phyloP scores from a whole-genome alignment of 371 early-diverging fungal species.

The Nosema muscidifuracis region DNA sequence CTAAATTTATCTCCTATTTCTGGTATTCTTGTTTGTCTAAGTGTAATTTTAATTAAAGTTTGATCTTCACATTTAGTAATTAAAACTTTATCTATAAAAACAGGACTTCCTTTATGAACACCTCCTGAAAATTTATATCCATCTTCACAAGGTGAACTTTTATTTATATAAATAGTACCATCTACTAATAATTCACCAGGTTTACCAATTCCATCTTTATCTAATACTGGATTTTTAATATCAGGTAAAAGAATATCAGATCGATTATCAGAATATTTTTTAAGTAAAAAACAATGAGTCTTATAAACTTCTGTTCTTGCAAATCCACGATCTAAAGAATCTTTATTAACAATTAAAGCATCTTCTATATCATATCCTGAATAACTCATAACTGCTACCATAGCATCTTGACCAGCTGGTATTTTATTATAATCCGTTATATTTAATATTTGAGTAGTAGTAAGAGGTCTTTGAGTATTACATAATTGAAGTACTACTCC shows the following conservation, averaged over 20 bases:
- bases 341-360: constrained; percentile 90
- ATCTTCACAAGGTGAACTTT: constrained; percentile 69
- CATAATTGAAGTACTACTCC: constrained; percentile 85
- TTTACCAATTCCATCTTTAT: constrained; percentile 74
- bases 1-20: constrained; percentile 99
- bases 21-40: constrained; percentile 88
- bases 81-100: constrained; percentile 68
- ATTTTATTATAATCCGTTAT: constrained; percentile 87
- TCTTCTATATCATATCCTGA: constrained; percentile 99
- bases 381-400: constrained; percentile 96
- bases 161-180: constrained; percentile 71
- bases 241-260: constrained; percentile 70
- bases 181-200: constrained; percentile 72
- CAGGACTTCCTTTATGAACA: constrained; percentile 55
- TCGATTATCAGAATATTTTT: constrained; percentile 74
- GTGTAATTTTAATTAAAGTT: constrained; percentile 79
- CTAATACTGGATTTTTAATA: constrained; percentile 64
- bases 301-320: constrained; percentile 88
- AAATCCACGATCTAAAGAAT: constrained; percentile 93
- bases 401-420: constrained; percentile 98
- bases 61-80: constrained; percentile 84
- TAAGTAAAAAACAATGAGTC: constrained; percentile 70
- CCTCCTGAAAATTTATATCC: constrained; percentile 67
- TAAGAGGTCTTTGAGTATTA: constrained; percentile 96
- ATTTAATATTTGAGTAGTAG: constrained; percentile 89